Base-by-base conservation (phyloP, 2,329 filamentous ascomycete species). In the Penicillium sp. region DNA sequence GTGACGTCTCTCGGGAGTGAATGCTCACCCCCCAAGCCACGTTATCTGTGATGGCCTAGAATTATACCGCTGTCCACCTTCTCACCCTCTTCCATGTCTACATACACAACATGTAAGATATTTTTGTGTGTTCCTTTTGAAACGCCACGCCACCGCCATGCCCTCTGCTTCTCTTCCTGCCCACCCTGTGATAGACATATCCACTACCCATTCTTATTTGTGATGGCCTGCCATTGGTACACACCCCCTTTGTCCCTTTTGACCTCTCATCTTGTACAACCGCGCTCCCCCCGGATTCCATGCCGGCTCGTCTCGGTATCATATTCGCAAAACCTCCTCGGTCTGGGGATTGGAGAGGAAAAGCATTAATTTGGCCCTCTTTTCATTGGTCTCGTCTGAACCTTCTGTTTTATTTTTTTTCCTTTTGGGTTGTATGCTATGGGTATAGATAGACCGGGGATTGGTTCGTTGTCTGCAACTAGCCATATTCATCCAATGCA, bases 1-100 rank as follows among this genome's bases (percentile, higher is more conserved):
- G 95, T 76, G 95, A 99, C 73, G 91, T 98, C 58, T 80, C 78
- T 44, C 72, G 78, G 62, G 78, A 81, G 72, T 81, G 78, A 73
- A 72, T 18, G 44, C 41, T 22, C 54, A n/a, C n/a, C 39, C 7
- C 33, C 13, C 31, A 52, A 52, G 49, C 11, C 41, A 56, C 49
- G 36, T n/a, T 36, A 46, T 27, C 31, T 44, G 3, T 40, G 54
- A 65, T 44, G n/a, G 49, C 50, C 44, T 61, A 54, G 61, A 66
- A 58, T 47, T 49, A 50, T 35, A 46, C 40, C 40, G 50, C 37
- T 46, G 22, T 31, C 36, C 39, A 55, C 62, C 56, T 54, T 57
- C 44, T 53, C 31, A 61, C 9, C 60, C 58, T 56, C 57, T 52
- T 47, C 44, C 22, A 57, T 52, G 40, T 44, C 22, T 24, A 56